phyloP scores from a whole-genome alignment of 768 basidiomycete genomes.

The Boletus rufocinnamomeus region DNA sequence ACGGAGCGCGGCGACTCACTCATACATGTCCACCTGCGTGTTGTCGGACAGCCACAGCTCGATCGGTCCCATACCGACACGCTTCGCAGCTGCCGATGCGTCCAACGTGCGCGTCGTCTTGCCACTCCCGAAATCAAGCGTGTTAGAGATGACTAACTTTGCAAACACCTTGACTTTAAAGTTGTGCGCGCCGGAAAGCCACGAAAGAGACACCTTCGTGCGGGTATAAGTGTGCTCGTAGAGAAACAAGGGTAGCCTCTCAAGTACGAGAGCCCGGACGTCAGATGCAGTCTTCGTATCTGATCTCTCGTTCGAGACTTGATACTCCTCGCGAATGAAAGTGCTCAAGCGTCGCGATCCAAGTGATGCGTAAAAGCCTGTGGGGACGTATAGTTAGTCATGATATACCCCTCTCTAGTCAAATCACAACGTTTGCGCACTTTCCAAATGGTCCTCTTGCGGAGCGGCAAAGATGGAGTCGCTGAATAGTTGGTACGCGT shows the following conservation, averaged over 20 bases:
- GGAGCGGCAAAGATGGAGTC: too few relatives aligned
- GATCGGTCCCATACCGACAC: constrained; percentile 57
- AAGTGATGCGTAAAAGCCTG: too few relatives aligned
- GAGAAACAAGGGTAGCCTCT: constrained; percentile 87
- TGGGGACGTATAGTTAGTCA: too few relatives aligned
- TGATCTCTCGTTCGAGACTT: too few relatives aligned
- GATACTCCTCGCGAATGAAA: too few relatives aligned
- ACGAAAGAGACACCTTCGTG: constrained; percentile 60
- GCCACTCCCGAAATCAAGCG: constrained; percentile 53
- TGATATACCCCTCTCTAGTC: too few relatives aligned
- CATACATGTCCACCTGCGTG: constrained; percentile 84
- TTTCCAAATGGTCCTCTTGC: too few relatives aligned
- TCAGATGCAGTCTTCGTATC: constrained; percentile 49
- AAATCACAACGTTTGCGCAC: too few relatives aligned
- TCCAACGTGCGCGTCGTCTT: constrained; percentile 59
- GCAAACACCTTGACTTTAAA: constrained; percentile 71
- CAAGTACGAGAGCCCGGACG: constrained; percentile 64
- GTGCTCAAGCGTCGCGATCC: too few relatives aligned
- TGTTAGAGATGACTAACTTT: constrained; percentile 63
- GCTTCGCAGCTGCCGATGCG: constrained; percentile 70
- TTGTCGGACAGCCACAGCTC: constrained; percentile 78
- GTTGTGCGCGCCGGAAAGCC: constrained; percentile 65
- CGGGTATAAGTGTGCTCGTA: constrained; percentile 80
- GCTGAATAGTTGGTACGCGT: too few relatives aligned
- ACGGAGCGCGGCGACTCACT: constrained; percentile 54